Evolutionary conservation across 202 grass and related monocot genomes (phyloP).

Genomic region (Cymbopogon flexuosus): DNA sequence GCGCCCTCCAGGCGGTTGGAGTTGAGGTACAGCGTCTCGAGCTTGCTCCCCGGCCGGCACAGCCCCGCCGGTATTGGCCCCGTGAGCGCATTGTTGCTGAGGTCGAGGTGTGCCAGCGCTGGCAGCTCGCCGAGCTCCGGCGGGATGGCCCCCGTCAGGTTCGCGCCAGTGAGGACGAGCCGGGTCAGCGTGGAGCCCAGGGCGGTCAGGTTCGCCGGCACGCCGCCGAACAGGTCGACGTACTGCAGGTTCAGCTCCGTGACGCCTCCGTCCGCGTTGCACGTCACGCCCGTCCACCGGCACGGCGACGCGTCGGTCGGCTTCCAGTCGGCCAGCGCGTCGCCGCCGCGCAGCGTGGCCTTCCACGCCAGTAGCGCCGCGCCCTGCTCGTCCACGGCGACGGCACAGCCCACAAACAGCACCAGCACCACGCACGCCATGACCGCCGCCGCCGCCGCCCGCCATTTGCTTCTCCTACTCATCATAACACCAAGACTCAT

Average conservation of each 20-base stretch:
- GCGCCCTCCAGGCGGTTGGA: constrained; percentile 62
- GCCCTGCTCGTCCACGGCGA: constrained; percentile 53
- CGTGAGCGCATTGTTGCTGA: constrained; percentile 64
- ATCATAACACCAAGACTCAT: constrained; percentile 23
- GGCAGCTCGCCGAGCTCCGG: constrained; percentile 42
- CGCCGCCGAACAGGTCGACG: constrained; percentile 47
- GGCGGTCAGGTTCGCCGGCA: constrained; percentile 44
- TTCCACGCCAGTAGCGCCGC: constrained; percentile 73
- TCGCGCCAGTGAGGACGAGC: constrained; percentile 52
- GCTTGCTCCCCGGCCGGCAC: constrained; percentile 51
- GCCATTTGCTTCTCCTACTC: constrained; percentile 42
- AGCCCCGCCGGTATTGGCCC: constrained; percentile 46
- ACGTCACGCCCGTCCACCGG: constrained; percentile 61
- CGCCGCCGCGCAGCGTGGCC: constrained; percentile 24
- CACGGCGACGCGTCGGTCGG: constrained; percentile 46
- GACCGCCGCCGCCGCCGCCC: neutral
- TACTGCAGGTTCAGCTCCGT: constrained; percentile 49
- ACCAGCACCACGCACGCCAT: neutral
- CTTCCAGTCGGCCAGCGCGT: constrained; percentile 49
- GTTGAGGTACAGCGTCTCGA: constrained; percentile 54
- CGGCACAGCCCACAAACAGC: constrained; percentile 1
- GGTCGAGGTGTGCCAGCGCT: constrained; percentile 48
- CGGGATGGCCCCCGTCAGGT: constrained; percentile 64
- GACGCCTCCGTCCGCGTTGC: constrained; percentile 46
- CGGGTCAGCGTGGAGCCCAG: constrained; percentile 42